Evolutionary conservation across 768 basidiomycete genomes (phyloP).

Genomic region (Grammothele lineata): DNA sequence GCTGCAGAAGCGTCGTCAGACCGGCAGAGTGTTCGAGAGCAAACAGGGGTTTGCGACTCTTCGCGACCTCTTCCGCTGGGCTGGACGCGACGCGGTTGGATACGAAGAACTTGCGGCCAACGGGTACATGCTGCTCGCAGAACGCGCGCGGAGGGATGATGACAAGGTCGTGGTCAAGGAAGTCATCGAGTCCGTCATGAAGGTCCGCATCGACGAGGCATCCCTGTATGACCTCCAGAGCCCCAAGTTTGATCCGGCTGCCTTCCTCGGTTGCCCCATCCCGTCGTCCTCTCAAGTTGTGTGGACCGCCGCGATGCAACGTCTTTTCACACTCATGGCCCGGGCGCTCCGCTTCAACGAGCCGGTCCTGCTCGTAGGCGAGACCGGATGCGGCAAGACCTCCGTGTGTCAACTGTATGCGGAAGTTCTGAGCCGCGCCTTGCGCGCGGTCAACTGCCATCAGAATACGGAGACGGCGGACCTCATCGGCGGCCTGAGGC

Average conservation of each 20-base stretch:
- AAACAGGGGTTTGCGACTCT: constrained; percentile 96
- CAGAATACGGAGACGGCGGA: constrained; percentile 99
- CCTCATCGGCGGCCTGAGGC: constrained; percentile 89
- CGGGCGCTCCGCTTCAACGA: constrained; percentile 89
- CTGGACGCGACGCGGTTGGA: constrained; percentile 80
- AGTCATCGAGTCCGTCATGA: constrained; percentile 87
- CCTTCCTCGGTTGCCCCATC: constrained; percentile 53
- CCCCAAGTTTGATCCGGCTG: constrained; percentile 34
- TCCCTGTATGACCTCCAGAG: constrained; percentile 59
- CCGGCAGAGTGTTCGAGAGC: constrained; percentile 92
- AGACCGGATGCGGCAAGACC: constrained; percentile 97
- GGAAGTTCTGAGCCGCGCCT: constrained; percentile 49
- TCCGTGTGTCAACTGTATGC: constrained; percentile 93
- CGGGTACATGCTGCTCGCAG: constrained; percentile 96
- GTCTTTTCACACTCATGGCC: constrained; percentile 78
- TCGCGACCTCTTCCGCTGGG: constrained; percentile 97
- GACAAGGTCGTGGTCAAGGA: constrained; percentile 90
- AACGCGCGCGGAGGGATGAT: constrained; percentile 78
- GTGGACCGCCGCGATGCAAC: constrained; percentile 93
- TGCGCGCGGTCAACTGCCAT: constrained; percentile 88
- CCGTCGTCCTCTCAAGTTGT: constrained; percentile 53
- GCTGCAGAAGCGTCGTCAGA: constrained; percentile 87
- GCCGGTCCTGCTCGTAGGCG: constrained; percentile 92
- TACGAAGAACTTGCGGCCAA: constrained; percentile 94
- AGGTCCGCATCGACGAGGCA: constrained; percentile 73